phyloP scores from a whole-genome alignment of 768 basidiomycete species.

The Serpula lacrymans region DNA sequence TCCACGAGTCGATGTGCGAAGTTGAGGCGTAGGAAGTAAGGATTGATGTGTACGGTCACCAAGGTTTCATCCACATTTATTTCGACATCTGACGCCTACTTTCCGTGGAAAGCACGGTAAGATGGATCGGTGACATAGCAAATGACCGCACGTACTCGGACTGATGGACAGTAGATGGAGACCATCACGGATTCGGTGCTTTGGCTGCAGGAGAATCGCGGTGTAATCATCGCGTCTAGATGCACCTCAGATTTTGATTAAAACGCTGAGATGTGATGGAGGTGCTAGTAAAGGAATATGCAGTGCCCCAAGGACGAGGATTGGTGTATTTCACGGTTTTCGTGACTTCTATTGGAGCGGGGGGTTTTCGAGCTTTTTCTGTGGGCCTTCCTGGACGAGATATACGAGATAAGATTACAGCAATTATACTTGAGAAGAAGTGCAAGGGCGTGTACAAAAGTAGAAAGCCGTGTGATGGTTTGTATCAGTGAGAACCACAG shows the following conservation, averaged over 20 bases:
- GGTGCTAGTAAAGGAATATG: background rate
- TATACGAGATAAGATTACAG: too few relatives aligned
- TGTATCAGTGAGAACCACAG: too few relatives aligned
- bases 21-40: conserved; percentile 79
- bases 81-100: conserved; percentile 80
- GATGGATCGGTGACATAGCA: conserved; percentile 7
- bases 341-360: conserved; percentile 3
- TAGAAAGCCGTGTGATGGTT: too few relatives aligned
- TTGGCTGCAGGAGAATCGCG: conserved; percentile 69
- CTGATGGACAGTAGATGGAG: conserved; percentile 66
- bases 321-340: conserved; percentile 3
- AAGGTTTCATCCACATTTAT: conserved; percentile 69
- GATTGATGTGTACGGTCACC: conserved; percentile 74
- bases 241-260: too few relatives aligned
- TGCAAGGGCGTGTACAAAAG: too few relatives aligned
- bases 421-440: too few relatives aligned
- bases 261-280: background rate
- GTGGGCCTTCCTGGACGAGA: background rate
- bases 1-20: conserved; percentile 65
- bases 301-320: conserved; percentile 5
- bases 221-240: conserved; percentile 61
- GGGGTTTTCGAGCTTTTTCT: background rate
- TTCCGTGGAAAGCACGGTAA: conserved; percentile 15
- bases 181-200: conserved; percentile 51
- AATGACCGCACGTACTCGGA: conserved; percentile 48